These are phyloP conservation scores for Urtica urens DNA, from an alignment of 306 rosid species.

Conservation along the genomic window DNA sequence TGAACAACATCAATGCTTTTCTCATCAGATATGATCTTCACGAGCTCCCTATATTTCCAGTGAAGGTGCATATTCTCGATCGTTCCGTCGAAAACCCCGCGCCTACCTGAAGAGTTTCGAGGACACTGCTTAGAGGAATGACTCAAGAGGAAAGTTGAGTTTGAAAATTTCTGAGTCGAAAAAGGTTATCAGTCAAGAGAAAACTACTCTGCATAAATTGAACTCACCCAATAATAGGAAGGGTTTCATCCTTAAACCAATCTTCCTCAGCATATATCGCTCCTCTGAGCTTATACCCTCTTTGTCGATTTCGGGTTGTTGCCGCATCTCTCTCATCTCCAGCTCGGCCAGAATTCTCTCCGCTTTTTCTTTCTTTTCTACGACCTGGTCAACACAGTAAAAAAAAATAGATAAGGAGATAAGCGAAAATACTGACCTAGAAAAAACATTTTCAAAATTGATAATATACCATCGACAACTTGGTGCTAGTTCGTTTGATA, in stretches of 20 bases:
- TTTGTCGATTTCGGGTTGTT: slow-evolving; percentile 62
- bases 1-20: slow-evolving; percentile 38
- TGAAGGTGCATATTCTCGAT: slow-evolving; percentile 98
- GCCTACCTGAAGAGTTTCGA: slow-evolving; percentile 43
- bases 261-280: slow-evolving; percentile 77
- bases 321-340: slow-evolving; percentile 35
- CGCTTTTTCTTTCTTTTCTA: slow-evolving; percentile 55
- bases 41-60: slow-evolving; percentile 96
- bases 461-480: slow-evolving; percentile 56
- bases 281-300: slow-evolving; percentile 83
- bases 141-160: slow-evolving; percentile 1
- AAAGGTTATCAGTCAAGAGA: slow-evolving; percentile 1
- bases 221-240: slow-evolving; percentile 82
- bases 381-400: slow-evolving; percentile 41
- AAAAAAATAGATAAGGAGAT: slow-evolving; percentile 19
- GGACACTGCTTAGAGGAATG: slow-evolving; percentile 13
- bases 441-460: too few species aligned
- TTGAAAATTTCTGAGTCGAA: not conserved
- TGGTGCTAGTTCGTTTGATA: slow-evolving; percentile 49
- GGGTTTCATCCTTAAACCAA: slow-evolving; percentile 81
- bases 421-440: slow-evolving; percentile 16
- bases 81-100: slow-evolving; percentile 89
- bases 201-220: not conserved
- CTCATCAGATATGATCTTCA: slow-evolving; percentile 55
- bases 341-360: slow-evolving; percentile 60